Evolutionary conservation across 2,329 filamentous ascomycete species (phyloP).

Genomic region (Aspergillus ochraceoroseus): DNA sequence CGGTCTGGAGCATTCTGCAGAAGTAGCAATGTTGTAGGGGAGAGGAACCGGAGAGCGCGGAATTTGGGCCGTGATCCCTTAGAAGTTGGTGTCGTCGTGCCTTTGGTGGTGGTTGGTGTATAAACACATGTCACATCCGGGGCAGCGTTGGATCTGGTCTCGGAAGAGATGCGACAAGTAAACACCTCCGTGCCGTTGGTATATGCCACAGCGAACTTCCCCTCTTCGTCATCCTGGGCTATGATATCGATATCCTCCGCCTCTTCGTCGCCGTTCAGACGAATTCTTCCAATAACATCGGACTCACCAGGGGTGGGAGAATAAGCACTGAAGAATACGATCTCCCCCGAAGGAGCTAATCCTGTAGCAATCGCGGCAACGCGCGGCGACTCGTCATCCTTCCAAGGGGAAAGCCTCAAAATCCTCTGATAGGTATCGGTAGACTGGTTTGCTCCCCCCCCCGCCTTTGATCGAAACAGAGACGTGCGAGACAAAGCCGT

Average conservation of each 20-base stretch:
- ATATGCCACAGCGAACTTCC: conserved; percentile 67
- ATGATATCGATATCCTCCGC: conserved; percentile 46
- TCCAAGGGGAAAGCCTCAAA: conserved; percentile 53
- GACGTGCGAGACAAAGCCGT: conserved; percentile 48
- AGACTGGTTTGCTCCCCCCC: conserved; percentile 29
- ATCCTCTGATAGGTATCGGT: conserved; percentile 57
- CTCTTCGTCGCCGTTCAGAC: conserved; percentile 49
- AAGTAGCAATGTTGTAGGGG: conserved; percentile 50
- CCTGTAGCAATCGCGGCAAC: conserved; percentile 76
- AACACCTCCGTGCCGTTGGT: conserved; percentile 72
- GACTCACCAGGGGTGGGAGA: conserved; percentile 49
- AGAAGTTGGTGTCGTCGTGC: conserved; percentile 40
- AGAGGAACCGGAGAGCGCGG: conserved; percentile 54
- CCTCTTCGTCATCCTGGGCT: conserved; percentile 26
- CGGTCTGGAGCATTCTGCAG: conserved; percentile 54
- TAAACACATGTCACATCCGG: conserved; percentile 37
- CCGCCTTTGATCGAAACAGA: conserved; percentile 49
- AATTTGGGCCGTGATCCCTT: conserved; percentile 47
- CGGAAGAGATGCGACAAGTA: conserved; percentile 56
- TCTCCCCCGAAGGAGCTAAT: conserved; percentile 67
- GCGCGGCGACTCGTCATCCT: conserved; percentile 52
- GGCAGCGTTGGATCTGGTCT: conserved; percentile 42
- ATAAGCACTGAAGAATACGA: conserved; percentile 71
- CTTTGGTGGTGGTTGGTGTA: conserved; percentile 10
- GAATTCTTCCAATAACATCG: conserved; percentile 54